phyloP scores from a whole-genome alignment of 2,329 filamentous ascomycete genomes.

The Monosporascus sp. region DNA sequence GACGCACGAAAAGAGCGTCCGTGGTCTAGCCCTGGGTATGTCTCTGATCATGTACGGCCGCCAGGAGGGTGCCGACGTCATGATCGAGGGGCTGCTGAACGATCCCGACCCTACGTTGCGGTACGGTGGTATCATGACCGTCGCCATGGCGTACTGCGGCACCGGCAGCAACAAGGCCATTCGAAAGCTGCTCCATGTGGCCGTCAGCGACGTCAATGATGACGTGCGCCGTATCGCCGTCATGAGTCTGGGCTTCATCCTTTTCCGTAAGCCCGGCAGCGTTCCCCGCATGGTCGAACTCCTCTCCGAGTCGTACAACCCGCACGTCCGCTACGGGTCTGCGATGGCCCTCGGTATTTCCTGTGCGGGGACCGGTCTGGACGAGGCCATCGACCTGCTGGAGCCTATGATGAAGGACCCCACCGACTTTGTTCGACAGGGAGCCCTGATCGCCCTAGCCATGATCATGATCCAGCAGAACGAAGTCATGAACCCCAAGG shows the following conservation, averaged over 20 bases:
- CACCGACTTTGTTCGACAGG: slow-evolving; percentile 95
- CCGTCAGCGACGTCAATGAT: slow-evolving; percentile 96
- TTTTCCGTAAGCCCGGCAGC: slow-evolving; percentile 95
- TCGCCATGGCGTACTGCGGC: slow-evolving; percentile 94
- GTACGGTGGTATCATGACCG: slow-evolving; percentile 98
- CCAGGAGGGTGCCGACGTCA: slow-evolving; percentile 89
- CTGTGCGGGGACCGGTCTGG: slow-evolving; percentile 90
- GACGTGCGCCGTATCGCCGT: slow-evolving; percentile 94
- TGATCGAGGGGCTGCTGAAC: slow-evolving; percentile 88
- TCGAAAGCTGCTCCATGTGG: slow-evolving; percentile 88
- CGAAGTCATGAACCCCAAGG: slow-evolving; percentile 97
- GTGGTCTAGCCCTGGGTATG: slow-evolving; percentile 93
- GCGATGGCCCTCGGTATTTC: slow-evolving; percentile 98
- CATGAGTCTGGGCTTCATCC: slow-evolving; percentile 95
- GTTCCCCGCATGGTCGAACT: slow-evolving; percentile 99
- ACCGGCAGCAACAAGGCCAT: slow-evolving; percentile 99
- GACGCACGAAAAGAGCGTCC: slow-evolving; percentile 97
- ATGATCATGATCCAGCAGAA: slow-evolving; percentile 99
- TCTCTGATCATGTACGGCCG: slow-evolving; percentile 96
- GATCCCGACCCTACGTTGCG: slow-evolving; percentile 91
- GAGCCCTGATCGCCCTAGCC: slow-evolving; percentile 84
- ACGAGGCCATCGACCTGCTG: slow-evolving; percentile 92
- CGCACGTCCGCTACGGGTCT: slow-evolving; percentile 94
- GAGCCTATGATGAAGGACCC: slow-evolving; percentile 99
- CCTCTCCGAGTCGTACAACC: slow-evolving; percentile 97